Evolutionary conservation across 176 grass and related monocot species (phyloP).

Genomic region (Carex kokanica): DNA sequence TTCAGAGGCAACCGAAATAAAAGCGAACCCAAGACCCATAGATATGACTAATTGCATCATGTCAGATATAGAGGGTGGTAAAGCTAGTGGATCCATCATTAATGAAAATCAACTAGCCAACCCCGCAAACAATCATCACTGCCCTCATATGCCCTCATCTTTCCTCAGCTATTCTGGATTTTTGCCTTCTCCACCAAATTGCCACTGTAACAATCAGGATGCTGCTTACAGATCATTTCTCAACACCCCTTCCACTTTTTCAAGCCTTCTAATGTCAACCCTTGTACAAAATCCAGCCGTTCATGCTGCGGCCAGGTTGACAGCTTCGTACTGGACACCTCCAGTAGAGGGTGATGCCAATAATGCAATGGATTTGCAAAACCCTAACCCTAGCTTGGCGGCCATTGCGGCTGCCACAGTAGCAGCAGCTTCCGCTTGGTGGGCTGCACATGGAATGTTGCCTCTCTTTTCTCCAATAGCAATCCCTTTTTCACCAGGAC

Average conservation of each 20-base stretch:
- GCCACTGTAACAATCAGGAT: constrained; percentile 58
- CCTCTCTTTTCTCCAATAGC: constrained; percentile 52
- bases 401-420: constrained; percentile 73
- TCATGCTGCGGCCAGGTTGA: constrained; percentile 64
- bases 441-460: constrained; percentile 83
- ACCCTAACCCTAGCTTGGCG: constrained; percentile 46
- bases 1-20: not conserved
- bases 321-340: constrained; percentile 74
- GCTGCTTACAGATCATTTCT: constrained; percentile 50
- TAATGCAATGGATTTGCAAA: constrained; percentile 43
- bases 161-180: constrained; percentile 46
- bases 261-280: constrained; percentile 71
- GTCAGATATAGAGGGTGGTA: not conserved
- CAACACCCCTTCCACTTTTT: constrained; percentile 65
- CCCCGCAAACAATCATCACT: not conserved
- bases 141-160: constrained; percentile 13
- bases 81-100: not conserved
- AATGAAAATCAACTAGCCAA: constrained; percentile 15
- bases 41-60: not conserved
- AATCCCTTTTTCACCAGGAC: constrained; percentile 16
- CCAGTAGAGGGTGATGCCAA: constrained; percentile 34
- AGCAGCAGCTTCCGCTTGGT: constrained; percentile 92
- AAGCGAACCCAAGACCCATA: not conserved
- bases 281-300: constrained; percentile 80
- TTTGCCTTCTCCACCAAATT: constrained; percentile 40